phyloP scores from a whole-genome alignment of 192 early-diverging fungal genomes.

The Umbelopsis vinacea region DNA sequence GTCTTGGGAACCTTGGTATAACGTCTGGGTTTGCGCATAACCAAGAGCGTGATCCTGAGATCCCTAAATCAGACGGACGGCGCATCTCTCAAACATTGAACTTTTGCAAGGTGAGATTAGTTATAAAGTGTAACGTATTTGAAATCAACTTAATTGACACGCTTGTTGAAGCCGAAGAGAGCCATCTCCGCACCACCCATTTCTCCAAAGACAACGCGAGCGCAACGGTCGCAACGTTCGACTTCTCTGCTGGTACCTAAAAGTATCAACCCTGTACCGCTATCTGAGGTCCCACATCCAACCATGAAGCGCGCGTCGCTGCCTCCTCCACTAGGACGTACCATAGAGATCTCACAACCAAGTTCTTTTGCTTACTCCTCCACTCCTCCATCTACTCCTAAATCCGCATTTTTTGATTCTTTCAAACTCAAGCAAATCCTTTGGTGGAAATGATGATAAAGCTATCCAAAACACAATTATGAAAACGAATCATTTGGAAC shows the following conservation, averaged over 20 bases:
- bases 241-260: background rate
- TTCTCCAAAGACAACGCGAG: background rate
- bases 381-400: conserved; percentile 19
- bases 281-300: background rate
- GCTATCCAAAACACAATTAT: background rate
- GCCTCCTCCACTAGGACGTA: background rate
- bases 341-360: conserved; percentile 7
- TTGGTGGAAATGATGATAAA: conserved; percentile 20
- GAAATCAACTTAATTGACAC: background rate
- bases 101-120: background rate
- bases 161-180: background rate
- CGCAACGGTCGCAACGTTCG: background rate
- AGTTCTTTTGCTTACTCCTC: conserved; percentile 31
- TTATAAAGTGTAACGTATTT: background rate
- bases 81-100: background rate
- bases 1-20: background rate
- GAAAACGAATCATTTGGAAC: background rate
- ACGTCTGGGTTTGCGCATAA: background rate
- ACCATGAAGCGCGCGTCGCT: background rate
- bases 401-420: conserved; percentile 21
- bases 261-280: background rate
- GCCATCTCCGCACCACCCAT: background rate
- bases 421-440: conserved; percentile 19
- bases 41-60: background rate
- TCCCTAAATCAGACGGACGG: background rate